Conservation (phyloP, 2,329 filamentous ascomycete species). For the Botrytis elliptica region DNA sequence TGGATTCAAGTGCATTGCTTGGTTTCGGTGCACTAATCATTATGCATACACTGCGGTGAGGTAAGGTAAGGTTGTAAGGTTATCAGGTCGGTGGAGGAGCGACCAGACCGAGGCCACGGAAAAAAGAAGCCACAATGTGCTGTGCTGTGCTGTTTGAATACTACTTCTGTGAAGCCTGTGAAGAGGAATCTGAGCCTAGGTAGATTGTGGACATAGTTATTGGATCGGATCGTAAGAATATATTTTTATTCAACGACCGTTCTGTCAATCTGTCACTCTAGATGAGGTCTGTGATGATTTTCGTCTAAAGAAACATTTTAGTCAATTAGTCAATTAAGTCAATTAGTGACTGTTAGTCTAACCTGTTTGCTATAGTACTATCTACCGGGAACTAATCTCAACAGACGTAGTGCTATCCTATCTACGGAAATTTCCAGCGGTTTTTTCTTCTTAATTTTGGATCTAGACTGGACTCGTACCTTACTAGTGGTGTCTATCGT, state of each 20-base stretch:
- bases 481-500: background rate
- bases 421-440: conserved; percentile 1
- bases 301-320: conserved; percentile 7
- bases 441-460: background rate
- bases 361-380: background rate
- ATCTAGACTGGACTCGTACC: conserved; percentile 5
- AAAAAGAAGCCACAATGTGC: conserved; percentile 12
- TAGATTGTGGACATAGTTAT: background rate
- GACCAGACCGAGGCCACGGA: conserved; percentile 12
- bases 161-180: background rate
- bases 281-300: conserved; percentile 14
- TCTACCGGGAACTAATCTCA: conserved; percentile 9
- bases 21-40: conserved; percentile 16
- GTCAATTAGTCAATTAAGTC: background rate
- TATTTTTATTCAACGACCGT: background rate
- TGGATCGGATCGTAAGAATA: background rate
- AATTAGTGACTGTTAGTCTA: background rate
- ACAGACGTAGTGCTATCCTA: background rate
- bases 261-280: conserved; percentile 11
- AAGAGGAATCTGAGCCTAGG: background rate
- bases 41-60: conserved; percentile 21
- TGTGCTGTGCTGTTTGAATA: background rate
- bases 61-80: conserved; percentile 6
- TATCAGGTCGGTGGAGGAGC: background rate
- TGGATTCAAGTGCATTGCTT: conserved; percentile 2